phyloP scores from a whole-genome alignment of 441 rosid species.

The Iberis amara region DNA sequence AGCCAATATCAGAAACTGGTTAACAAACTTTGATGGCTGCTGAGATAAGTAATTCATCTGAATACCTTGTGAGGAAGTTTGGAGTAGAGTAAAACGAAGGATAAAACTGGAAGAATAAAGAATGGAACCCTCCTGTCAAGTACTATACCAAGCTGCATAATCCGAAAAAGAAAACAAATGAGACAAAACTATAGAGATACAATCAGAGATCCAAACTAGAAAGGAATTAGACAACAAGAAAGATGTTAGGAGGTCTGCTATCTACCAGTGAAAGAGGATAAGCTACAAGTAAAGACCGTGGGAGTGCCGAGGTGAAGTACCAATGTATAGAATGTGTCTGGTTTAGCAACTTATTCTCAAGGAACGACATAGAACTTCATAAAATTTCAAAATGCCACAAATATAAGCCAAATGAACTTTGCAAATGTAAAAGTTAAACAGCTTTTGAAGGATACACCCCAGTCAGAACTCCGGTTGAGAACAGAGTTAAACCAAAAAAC shows the following conservation, averaged over 20 bases:
- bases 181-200: slow-evolving; percentile 7
- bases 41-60: slow-evolving; percentile 11
- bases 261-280: slow-evolving; percentile 89
- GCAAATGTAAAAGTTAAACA: slow-evolving; percentile 10
- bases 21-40: slow-evolving; percentile 24
- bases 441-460: slow-evolving; percentile 89
- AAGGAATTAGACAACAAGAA: slow-evolving; percentile 12
- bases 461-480: slow-evolving; percentile 88
- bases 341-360: slow-evolving; percentile 35
- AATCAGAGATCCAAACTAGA: slow-evolving; percentile 11
- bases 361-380: slow-evolving; percentile 27
- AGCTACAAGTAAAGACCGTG: slow-evolving; percentile 75
- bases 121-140: slow-evolving; percentile 73
- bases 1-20: slow-evolving; percentile 1
- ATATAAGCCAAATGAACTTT: neutral
- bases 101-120: slow-evolving; percentile 57
- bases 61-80: slow-evolving; percentile 96
- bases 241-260: slow-evolving; percentile 19
- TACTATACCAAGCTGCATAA: slow-evolving; percentile 69
- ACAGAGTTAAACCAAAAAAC: slow-evolving; percentile 96
- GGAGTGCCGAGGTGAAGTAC: slow-evolving; percentile 98
- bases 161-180: slow-evolving; percentile 1
- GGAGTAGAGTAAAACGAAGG: slow-evolving; percentile 77
- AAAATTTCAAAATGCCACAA: slow-evolving; percentile 11
- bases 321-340: slow-evolving; percentile 86